Conservation (phyloP, 106 monocot genomes). For the Amphibolis antarctica region DNA sequence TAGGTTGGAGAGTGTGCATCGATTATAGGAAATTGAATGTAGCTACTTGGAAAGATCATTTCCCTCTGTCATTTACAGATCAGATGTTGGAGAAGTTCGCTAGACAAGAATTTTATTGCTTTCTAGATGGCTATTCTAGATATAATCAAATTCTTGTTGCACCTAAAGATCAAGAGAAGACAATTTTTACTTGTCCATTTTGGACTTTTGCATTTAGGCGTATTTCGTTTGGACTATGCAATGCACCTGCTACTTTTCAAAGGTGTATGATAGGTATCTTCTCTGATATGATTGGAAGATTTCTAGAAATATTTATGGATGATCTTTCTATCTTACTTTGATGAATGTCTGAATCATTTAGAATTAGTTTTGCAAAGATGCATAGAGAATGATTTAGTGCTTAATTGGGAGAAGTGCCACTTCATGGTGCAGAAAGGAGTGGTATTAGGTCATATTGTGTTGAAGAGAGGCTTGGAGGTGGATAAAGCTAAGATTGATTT, state of each 20-base stretch:
- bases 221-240: conserved; percentile 1
- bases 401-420: background rate
- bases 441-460: background rate
- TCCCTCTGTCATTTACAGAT: conserved; percentile 2
- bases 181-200: background rate
- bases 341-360: background rate
- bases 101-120: background rate
- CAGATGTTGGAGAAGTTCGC: background rate
- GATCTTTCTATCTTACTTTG: conserved; percentile 8
- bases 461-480: background rate
- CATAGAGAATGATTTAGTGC: background rate
- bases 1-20: background rate
- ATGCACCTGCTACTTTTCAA: conserved; percentile 3
- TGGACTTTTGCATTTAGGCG: background rate
- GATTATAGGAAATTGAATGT: too few species aligned
- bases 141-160: conserved; percentile 7
- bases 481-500: background rate
- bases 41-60: background rate
- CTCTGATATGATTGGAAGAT: conserved; percentile 4
- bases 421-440: background rate
- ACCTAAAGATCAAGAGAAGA: conserved; percentile 3
- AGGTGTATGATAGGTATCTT: conserved; percentile 7
- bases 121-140: conserved; percentile 6
- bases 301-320: conserved; percentile 9
- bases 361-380: background rate